Conservation (phyloP, 116 monocot genomes). For the Trichopus zeylanicus region DNA sequence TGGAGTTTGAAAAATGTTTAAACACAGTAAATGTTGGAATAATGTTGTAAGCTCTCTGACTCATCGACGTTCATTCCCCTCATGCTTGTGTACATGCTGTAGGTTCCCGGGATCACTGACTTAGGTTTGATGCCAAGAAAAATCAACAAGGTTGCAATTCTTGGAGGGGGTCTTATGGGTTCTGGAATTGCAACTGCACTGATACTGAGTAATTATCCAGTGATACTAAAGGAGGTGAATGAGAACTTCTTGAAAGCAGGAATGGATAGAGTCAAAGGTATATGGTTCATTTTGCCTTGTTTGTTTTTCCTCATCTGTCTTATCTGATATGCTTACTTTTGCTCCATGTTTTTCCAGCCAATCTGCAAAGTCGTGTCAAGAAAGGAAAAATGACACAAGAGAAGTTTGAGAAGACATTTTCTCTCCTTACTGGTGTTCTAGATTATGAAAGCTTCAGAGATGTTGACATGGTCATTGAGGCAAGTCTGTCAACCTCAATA, state of each 20-base stretch:
- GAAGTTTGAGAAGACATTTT: conserved; percentile 35
- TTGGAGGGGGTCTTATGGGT: conserved; percentile 64
- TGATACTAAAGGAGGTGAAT: conserved; percentile 51
- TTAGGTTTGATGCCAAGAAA: conserved; percentile 39
- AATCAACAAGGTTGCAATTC: conserved; percentile 44
- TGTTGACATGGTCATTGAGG: conserved; percentile 67
- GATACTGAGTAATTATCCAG: conserved; percentile 40
- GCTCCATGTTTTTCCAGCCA: conserved; percentile 21
- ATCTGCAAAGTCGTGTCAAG: conserved; percentile 41
- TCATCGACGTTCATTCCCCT: no score
- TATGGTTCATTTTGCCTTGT: background rate
- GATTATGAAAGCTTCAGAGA: conserved; percentile 50
- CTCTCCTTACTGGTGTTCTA: conserved; percentile 46
- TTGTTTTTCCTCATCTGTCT: background rate
- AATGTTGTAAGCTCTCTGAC: no score
- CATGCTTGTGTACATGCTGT: background rate
- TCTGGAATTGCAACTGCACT: conserved; percentile 64
- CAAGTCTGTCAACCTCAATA: conserved; percentile 4
- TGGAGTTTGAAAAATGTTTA: no score
- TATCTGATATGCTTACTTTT: background rate
- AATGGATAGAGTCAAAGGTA: conserved; percentile 49
- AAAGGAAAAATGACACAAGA: conserved; percentile 62
- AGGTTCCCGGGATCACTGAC: conserved; percentile 37
- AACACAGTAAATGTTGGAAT: no score
- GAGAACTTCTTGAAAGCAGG: conserved; percentile 41